Evolutionary conservation across 2,329 filamentous ascomycete species (phyloP).

Genomic region (Lachnum nothofagi): DNA sequence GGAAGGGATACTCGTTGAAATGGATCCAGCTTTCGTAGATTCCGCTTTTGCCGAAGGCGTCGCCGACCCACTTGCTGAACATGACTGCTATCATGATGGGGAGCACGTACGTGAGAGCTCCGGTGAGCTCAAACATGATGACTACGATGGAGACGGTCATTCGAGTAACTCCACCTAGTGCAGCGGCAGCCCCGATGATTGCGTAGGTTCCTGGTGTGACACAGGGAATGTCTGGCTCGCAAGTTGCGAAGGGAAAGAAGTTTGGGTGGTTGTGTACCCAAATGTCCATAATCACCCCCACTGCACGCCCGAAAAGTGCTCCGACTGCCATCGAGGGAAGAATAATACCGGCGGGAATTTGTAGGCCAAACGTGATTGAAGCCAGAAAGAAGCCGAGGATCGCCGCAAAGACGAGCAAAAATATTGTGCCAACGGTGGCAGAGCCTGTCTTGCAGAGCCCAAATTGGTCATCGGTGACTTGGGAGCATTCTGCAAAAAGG

Average conservation of each 20-base stretch:
- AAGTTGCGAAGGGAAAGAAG: constrained; percentile 74
- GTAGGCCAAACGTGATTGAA: constrained; percentile 83
- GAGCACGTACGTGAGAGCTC: constrained; percentile 89
- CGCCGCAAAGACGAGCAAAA: constrained; percentile 76
- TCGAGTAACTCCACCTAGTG: constrained; percentile 86
- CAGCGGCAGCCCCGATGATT: constrained; percentile 89
- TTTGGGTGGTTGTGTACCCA: constrained; percentile 73
- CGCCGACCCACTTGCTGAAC: constrained; percentile 96
- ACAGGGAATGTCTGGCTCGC: constrained; percentile 80
- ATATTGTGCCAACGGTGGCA: constrained; percentile 74
- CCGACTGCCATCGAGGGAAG: constrained; percentile 95
- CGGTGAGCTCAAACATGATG: constrained; percentile 98
- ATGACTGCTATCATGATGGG: constrained; percentile 99
- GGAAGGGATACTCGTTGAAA: constrained; percentile 89
- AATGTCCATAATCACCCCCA: constrained; percentile 85
- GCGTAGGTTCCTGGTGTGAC: constrained; percentile 94
- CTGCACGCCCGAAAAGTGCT: constrained; percentile 78
- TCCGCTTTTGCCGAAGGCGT: constrained; percentile 84
- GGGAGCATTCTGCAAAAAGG: constrained; percentile 85
- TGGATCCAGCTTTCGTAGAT: constrained; percentile 99
- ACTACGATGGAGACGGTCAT: constrained; percentile 98
- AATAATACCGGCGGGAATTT: constrained; percentile 92
- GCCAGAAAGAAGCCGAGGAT: constrained; percentile 80
- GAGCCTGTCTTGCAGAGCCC: constrained; percentile 85
- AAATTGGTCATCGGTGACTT: constrained; percentile 77